A percentile compares a stretch with the other conserved stretches of the same genome.
phyloP scores from a whole-genome alignment of 2,329 filamentous ascomycete genomes.

The Fusarium avenaceum region DNA sequence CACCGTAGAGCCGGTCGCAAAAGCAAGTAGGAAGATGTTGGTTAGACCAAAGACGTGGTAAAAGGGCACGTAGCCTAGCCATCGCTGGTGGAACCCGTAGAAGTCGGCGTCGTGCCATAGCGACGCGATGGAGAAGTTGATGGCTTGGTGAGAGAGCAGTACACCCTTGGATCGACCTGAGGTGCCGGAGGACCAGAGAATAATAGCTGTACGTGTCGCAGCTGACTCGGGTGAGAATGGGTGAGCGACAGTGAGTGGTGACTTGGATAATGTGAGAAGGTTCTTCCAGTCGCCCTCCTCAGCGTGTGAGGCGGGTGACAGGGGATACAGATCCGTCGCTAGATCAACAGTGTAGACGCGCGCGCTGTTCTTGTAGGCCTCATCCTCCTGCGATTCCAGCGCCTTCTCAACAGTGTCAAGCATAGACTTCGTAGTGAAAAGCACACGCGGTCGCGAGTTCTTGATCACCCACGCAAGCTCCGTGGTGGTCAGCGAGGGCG shows the following conservation, averaged over 20 bases:
- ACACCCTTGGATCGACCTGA: conserved; percentile 83
- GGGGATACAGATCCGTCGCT: conserved; percentile 53
- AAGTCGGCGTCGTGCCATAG: conserved; percentile 65
- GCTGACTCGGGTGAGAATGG: conserved; percentile 53
- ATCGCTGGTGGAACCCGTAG: conserved; percentile 56
- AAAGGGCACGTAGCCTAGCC: conserved; percentile 77
- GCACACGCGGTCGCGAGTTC: conserved; percentile 55
- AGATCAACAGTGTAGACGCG: conserved; percentile 71
- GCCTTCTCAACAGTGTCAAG: conserved; percentile 54
- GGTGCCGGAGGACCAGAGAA: conserved; percentile 69
- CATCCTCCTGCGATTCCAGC: conserved; percentile 52
- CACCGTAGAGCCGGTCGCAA: conserved; percentile 66
- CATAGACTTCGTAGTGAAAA: conserved; percentile 54
- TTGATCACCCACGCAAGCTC: conserved; percentile 59
- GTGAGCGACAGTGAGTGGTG: conserved; percentile 60
- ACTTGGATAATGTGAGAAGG: conserved; percentile 64
- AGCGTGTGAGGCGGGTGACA: conserved; percentile 33
- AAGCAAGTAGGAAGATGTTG: conserved; percentile 71
- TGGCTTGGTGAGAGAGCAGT: conserved; percentile 77
- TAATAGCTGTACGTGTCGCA: conserved; percentile 69
- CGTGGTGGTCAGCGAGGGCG: conserved; percentile 56
- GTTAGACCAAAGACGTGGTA: conserved; percentile 73
- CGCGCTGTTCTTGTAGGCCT: conserved; percentile 55
- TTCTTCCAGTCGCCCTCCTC: conserved; percentile 68
- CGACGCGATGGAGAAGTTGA: conserved; percentile 67